A percentile compares a stretch with the other conserved stretches of the same genome.
Conservation (phyloP, 768 basidiomycete species). For the Sarcodon sp. region DNA sequence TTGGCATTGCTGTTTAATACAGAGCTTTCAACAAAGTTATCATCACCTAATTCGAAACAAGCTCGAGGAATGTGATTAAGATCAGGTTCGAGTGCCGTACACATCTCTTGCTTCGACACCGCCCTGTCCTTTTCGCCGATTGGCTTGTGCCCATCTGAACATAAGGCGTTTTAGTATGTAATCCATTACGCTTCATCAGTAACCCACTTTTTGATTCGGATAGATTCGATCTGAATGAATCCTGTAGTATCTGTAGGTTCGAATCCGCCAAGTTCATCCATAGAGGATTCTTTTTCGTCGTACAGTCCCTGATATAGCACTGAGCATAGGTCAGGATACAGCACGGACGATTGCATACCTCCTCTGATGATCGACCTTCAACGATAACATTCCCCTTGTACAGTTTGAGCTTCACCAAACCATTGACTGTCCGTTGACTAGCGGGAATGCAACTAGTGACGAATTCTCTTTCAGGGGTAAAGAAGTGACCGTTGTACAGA, state of each 20-base stretch:
- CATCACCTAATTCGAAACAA: too few species aligned
- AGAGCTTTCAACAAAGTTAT: too few species aligned
- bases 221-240: constrained; percentile 96
- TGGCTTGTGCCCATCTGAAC: constrained; percentile 75
- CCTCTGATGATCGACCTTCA: constrained; percentile 82
- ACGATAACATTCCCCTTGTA: constrained; percentile 96
- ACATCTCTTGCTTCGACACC: constrained; percentile 72
- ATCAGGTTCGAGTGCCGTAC: constrained; percentile 41
- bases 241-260: constrained; percentile 92
- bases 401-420: constrained; percentile 77
- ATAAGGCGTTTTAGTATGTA: neutral
- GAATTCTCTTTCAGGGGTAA: constrained; percentile 98
- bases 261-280: constrained; percentile 99
- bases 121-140: constrained; percentile 72
- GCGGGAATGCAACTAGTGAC: constrained; percentile 82
- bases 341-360: constrained; percentile 31
- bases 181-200: neutral
- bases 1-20: too few species aligned
- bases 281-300: constrained; percentile 89
- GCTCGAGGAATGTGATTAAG: too few species aligned
- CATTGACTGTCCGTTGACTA: constrained; percentile 94
- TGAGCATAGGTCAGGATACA: neutral
- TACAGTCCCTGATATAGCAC: constrained; percentile 59
- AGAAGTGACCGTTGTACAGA: constrained; percentile 98
- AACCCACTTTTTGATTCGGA: constrained; percentile 91